These are phyloP conservation scores for Cercophora scortea DNA, from an alignment of 495 filamentous ascomycete genomes.

Conservation along the genomic window DNA sequence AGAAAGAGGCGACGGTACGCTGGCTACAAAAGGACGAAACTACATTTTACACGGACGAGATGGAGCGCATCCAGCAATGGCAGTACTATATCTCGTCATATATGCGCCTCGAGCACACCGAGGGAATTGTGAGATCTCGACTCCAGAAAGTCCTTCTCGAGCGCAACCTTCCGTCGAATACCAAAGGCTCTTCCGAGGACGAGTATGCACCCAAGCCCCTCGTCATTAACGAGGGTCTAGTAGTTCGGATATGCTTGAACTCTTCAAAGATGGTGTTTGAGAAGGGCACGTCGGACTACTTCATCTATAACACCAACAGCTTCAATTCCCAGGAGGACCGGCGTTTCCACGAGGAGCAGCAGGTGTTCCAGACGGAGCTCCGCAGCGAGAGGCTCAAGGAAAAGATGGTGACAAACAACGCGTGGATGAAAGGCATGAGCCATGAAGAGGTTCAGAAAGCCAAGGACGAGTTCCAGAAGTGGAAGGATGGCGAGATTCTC, in stretches of 20 bases:
- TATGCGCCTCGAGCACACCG: slow-evolving; percentile 79
- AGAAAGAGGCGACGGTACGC: slow-evolving; percentile 53
- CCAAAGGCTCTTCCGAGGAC: slow-evolving; percentile 36
- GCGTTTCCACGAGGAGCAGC: slow-evolving; percentile 35
- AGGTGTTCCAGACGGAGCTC: slow-evolving; percentile 44
- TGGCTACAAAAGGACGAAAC: slow-evolving; percentile 74
- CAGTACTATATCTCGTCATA: slow-evolving; percentile 91
- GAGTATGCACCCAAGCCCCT: slow-evolving; percentile 46
- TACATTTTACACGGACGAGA: slow-evolving; percentile 63
- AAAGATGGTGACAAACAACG: slow-evolving; percentile 65
- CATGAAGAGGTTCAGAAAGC: slow-evolving; percentile 63
- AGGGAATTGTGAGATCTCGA: slow-evolving; percentile 61
- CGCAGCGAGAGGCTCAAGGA: slow-evolving; percentile 58
- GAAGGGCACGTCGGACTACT: slow-evolving; percentile 51
- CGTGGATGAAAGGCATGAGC: slow-evolving; percentile 65
- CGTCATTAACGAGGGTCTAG: slow-evolving; percentile 63
- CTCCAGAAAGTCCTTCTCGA: slow-evolving; percentile 62
- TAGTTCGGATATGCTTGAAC: slow-evolving; percentile 71
- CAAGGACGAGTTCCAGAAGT: slow-evolving; percentile 54
- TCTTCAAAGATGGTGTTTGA: slow-evolving; percentile 76
- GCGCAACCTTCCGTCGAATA: slow-evolving; percentile 60
- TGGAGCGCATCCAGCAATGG: slow-evolving; percentile 58
- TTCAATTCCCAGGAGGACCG: slow-evolving; percentile 21
- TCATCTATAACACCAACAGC: slow-evolving; percentile 34
- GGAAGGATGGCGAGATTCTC: slow-evolving; percentile 30